Conservation (phyloP, 257 asterid species). For the Eucommia ulmoides region DNA sequence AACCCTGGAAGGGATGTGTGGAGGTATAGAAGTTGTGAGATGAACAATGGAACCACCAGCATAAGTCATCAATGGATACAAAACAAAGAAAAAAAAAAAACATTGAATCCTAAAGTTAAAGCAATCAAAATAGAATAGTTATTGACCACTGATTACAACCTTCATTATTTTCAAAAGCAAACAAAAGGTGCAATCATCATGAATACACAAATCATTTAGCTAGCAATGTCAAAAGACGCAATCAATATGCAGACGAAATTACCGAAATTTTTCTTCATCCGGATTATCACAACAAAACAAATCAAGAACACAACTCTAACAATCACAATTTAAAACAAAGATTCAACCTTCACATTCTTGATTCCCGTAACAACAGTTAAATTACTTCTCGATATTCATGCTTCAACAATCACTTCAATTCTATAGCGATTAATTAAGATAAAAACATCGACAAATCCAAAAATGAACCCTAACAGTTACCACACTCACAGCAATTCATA, state of each 20-base stretch:
- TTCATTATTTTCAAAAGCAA: not conserved
- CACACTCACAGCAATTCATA: slow-evolving; percentile 3
- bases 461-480: slow-evolving; percentile 13
- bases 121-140: not conserved
- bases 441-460: not conserved
- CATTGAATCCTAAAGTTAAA: too few species aligned
- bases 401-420: not conserved
- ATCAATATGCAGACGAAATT: not conserved
- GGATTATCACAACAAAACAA: not conserved
- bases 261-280: not conserved
- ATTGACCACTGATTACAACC: not conserved
- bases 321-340: not conserved
- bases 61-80: too few species aligned
- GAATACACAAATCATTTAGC: not conserved
- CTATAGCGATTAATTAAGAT: not conserved
- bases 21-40: too few species aligned
- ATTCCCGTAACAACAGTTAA: not conserved
- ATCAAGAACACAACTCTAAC: not conserved
- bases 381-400: not conserved
- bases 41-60: too few species aligned
- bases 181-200: not conserved
- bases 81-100: too few species aligned
- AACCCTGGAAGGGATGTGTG: too few species aligned
- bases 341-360: not conserved
- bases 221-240: not conserved